These are phyloP conservation scores for Leccinum truebloodii DNA, from an alignment of 768 basidiomycete species.

Conservation along the genomic window DNA sequence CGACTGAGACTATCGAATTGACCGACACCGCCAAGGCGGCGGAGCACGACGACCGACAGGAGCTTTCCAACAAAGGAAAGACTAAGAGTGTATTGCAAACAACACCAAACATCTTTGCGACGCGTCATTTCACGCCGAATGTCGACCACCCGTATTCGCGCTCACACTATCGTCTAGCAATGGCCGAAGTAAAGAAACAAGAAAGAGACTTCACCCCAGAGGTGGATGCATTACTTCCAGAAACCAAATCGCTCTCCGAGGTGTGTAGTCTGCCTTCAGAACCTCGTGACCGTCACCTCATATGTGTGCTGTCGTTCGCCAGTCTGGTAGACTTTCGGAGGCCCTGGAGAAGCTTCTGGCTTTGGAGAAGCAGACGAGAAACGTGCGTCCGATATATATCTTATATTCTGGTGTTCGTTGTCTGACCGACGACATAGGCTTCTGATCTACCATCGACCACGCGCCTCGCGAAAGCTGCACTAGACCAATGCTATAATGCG, in stretches of 20 bases:
- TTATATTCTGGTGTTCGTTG: not conserved
- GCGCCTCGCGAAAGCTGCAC: constrained; percentile 72
- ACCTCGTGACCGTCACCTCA: constrained; percentile 9
- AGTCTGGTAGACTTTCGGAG: constrained; percentile 83
- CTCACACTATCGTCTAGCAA: constrained; percentile 46
- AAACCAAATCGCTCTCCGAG: constrained; percentile 67
- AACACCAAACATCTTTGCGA: constrained; percentile 54
- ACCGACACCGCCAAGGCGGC: not conserved
- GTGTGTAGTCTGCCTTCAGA: constrained; percentile 41
- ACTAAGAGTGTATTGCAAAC: constrained; percentile 26
- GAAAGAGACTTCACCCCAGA: constrained; percentile 87
- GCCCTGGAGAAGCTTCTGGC: constrained; percentile 86
- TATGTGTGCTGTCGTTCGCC: constrained; percentile 15
- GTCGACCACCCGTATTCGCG: constrained; percentile 41
- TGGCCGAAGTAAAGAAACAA: constrained; percentile 83
- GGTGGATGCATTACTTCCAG: constrained; percentile 73
- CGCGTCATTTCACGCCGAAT: constrained; percentile 52
- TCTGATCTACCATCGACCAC: constrained; percentile 93
- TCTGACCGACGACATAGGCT: constrained; percentile 53
- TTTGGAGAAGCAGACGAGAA: constrained; percentile 95
- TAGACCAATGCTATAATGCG: constrained; percentile 71
- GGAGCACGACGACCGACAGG: constrained; percentile 18
- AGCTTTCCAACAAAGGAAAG: constrained; percentile 21
- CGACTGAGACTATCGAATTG: constrained; percentile 24
- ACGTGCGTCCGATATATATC: constrained; percentile 46